These are phyloP conservation scores for Phyllosticta capitalensis DNA, from an alignment of 2,329 filamentous ascomycete genomes.

Conservation along the genomic window DNA sequence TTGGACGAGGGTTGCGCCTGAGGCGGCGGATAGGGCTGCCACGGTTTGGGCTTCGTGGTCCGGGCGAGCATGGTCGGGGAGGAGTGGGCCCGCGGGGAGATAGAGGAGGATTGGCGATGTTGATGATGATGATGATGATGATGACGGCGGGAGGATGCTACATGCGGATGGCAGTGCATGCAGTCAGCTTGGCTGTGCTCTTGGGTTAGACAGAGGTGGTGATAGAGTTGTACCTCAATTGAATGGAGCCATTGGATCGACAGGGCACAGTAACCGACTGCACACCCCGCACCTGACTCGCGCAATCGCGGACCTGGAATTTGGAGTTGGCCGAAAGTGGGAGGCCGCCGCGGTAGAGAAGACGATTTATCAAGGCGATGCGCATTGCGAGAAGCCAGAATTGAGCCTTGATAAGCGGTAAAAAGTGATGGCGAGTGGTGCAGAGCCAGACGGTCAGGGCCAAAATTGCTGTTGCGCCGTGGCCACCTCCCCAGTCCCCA, in stretches of 20 bases:
- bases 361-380: neutral
- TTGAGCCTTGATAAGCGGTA: neutral
- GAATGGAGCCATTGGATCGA: slow-evolving; percentile 34
- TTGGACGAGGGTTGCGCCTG: slow-evolving; percentile 33
- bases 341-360: neutral
- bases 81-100: slow-evolving; percentile 34
- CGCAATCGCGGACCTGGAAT: slow-evolving; percentile 6
- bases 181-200: neutral
- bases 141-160: slow-evolving; percentile 4
- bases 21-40: slow-evolving; percentile 25
- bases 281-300: neutral
- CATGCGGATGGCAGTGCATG: neutral
- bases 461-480: neutral
- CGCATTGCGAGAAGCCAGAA: neutral
- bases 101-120: slow-evolving; percentile 30
- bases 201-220: neutral
- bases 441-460: neutral
- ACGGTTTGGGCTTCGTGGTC: slow-evolving; percentile 23
- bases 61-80: neutral
- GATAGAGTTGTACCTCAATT: slow-evolving; percentile 25
- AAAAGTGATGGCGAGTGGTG: neutral
- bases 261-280: slow-evolving; percentile 28
- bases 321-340: slow-evolving; percentile 15
- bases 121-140: neutral
- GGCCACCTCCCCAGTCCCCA: neutral